phyloP scores from a whole-genome alignment of 495 filamentous ascomycete species.

The Penicillium parvum region DNA sequence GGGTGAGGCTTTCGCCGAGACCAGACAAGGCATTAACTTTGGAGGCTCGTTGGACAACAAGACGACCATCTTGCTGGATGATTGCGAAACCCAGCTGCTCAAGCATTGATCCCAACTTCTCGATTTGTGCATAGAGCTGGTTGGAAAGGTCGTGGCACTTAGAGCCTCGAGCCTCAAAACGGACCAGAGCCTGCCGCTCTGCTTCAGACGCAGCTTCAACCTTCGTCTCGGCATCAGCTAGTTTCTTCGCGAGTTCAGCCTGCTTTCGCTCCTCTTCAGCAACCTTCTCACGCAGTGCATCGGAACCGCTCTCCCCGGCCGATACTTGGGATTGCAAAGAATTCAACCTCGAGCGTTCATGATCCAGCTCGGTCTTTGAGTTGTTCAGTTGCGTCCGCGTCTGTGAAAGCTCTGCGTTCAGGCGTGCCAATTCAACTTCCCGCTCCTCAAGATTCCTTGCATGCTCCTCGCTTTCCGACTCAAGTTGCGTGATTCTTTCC shows the following conservation, averaged over 20 bases:
- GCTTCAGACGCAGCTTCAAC: slow-evolving; percentile 49
- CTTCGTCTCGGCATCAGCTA: slow-evolving; percentile 60
- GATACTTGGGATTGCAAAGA: slow-evolving; percentile 63
- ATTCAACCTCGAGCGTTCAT: slow-evolving; percentile 60
- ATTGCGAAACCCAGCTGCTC: slow-evolving; percentile 81
- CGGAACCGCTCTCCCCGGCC: slow-evolving; percentile 74
- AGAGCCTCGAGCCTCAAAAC: slow-evolving; percentile 58
- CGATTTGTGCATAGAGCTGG: slow-evolving; percentile 70
- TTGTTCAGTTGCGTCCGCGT: slow-evolving; percentile 54
- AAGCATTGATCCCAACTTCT: slow-evolving; percentile 69
- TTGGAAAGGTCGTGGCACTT: slow-evolving; percentile 79
- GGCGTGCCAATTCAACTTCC: slow-evolving; percentile 33
- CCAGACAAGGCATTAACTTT: slow-evolving; percentile 59
- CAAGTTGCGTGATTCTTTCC: slow-evolving; percentile 42
- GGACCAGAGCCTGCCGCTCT: slow-evolving; percentile 40
- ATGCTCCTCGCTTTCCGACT: slow-evolving; percentile 34
- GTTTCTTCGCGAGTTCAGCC: slow-evolving; percentile 54
- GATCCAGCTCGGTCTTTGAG: slow-evolving; percentile 59
- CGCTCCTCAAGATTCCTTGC: slow-evolving; percentile 44
- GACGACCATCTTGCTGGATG: slow-evolving; percentile 64
- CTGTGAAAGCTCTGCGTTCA: slow-evolving; percentile 44
- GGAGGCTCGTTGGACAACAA: slow-evolving; percentile 70
- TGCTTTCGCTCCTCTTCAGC: slow-evolving; percentile 65
- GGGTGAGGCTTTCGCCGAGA: slow-evolving; percentile 55
- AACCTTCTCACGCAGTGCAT: slow-evolving; percentile 65